phyloP scores from a whole-genome alignment of 768 basidiomycete species.

The Lentinula edodes region DNA sequence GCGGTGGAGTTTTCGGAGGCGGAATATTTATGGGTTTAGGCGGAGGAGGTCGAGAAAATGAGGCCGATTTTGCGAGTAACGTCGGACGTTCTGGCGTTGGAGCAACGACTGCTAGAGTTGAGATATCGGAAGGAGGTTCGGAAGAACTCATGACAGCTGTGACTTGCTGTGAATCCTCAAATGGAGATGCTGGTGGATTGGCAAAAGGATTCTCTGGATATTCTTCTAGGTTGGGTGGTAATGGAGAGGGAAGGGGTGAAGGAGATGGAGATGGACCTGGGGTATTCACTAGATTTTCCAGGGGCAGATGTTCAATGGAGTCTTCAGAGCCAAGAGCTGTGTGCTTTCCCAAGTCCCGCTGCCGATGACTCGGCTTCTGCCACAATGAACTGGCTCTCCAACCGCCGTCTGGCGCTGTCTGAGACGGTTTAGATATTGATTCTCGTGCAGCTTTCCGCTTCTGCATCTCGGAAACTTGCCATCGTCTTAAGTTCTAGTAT shows the following conservation, averaged over 20 bases:
- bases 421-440: conserved; percentile 23
- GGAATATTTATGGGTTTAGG: conserved; percentile 61
- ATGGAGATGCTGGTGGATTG: conserved; percentile 46
- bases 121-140: conserved; percentile 6
- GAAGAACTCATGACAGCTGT: conserved; percentile 19
- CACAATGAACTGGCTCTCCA: conserved; percentile 57
- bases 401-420: conserved; percentile 44
- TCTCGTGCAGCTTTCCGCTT: conserved; percentile 70
- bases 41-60: conserved; percentile 29
- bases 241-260: conserved; percentile 29
- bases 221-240: conserved; percentile 22
- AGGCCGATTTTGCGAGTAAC: conserved; percentile 17
- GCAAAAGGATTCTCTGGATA: conserved; percentile 38
- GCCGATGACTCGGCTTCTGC: conserved; percentile 30
- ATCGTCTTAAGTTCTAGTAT: conserved; percentile 62
- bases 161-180: conserved; percentile 30
- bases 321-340: conserved; percentile 46
- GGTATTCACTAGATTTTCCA: conserved; percentile 43
- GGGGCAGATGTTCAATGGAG: conserved; percentile 46
- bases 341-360: conserved; percentile 31
- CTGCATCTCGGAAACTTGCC: conserved; percentile 75
- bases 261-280: conserved; percentile 15
- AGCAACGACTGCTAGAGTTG: conserved; percentile 1
- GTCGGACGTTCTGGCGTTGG: conserved; percentile 18
- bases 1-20: conserved; percentile 51